A percentile compares a stretch with the other conserved stretches of the same genome.
These are phyloP conservation scores for Chalciporus pseudorubinellus DNA, from an alignment of 768 basidiomycete genomes.

Conservation along the genomic window DNA sequence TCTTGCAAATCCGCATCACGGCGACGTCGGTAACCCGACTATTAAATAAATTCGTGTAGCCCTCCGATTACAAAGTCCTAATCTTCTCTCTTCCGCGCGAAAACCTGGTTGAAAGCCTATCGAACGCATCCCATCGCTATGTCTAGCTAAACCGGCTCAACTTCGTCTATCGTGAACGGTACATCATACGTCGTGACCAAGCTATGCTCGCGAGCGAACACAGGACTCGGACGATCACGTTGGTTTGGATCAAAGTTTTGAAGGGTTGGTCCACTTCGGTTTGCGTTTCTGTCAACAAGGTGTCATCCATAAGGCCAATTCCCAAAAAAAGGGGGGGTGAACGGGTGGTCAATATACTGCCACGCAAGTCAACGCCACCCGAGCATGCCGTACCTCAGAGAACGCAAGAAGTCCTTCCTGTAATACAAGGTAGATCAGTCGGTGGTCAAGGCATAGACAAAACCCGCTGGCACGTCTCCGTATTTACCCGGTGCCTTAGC, in stretches of 20 bases:
- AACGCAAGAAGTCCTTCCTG: slow-evolving; percentile 75
- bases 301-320: neutral
- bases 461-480: neutral
- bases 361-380: slow-evolving; percentile 3
- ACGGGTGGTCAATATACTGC: neutral
- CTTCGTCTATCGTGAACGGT: no score
- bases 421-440: slow-evolving; percentile 16
- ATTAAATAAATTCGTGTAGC: no score
- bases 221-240: no score
- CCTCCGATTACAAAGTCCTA: no score
- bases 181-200: no score
- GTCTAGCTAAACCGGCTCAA: no score
- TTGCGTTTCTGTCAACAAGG: slow-evolving; percentile 13
- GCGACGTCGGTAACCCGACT: no score
- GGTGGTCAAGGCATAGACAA: neutral
- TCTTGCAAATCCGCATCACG: no score
- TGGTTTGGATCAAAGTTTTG: slow-evolving; percentile 15
- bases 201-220: no score
- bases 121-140: no score
- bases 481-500: slow-evolving; percentile 1
- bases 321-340: neutral
- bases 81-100: no score
- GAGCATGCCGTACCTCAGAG: slow-evolving; percentile 30
- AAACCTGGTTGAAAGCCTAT: no score
- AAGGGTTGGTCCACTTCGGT: slow-evolving; percentile 20